phyloP scores from a whole-genome alignment of 306 rosid genomes.

The Betula pendula region DNA sequence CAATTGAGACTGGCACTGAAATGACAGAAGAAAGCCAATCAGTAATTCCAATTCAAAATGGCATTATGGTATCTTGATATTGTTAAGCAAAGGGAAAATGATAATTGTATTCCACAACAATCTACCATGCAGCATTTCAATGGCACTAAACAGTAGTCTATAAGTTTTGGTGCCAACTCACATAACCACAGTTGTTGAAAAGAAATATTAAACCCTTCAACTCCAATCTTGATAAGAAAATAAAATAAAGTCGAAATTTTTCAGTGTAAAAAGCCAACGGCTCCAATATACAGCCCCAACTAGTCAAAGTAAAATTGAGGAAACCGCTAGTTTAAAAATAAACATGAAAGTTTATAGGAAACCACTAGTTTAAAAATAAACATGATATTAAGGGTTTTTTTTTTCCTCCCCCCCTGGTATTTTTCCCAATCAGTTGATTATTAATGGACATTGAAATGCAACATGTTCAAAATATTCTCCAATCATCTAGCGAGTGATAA shows the following conservation, averaged over 20 bases:
- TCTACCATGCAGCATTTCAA: neutral
- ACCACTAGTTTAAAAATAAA: neutral
- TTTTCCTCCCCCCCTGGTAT: neutral
- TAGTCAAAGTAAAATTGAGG: neutral
- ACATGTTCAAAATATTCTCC: neutral
- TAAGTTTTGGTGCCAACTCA: neutral
- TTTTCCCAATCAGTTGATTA: neutral
- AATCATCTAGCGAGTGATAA: neutral
- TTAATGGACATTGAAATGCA: neutral
- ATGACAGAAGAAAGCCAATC: slow-evolving; percentile 35
- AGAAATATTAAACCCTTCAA: neutral
- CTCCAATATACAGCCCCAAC: neutral
- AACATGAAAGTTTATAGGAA: neutral
- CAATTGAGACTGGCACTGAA: slow-evolving; percentile 93
- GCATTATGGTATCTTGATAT: neutral
- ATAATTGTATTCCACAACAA: neutral
- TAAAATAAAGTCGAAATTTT: too few relatives aligned
- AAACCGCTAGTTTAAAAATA: neutral
- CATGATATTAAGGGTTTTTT: neutral
- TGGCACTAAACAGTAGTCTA: neutral
- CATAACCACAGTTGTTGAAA: neutral
- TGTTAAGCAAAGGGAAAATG: neutral
- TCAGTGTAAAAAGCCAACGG: too few relatives aligned
- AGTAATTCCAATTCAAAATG: neutral
- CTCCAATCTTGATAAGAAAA: neutral